Evolutionary conservation across 257 asterid genomes (phyloP), one percentile per base, ranked within the genome.

Genomic region (Gentiana macrophylla): DNA sequence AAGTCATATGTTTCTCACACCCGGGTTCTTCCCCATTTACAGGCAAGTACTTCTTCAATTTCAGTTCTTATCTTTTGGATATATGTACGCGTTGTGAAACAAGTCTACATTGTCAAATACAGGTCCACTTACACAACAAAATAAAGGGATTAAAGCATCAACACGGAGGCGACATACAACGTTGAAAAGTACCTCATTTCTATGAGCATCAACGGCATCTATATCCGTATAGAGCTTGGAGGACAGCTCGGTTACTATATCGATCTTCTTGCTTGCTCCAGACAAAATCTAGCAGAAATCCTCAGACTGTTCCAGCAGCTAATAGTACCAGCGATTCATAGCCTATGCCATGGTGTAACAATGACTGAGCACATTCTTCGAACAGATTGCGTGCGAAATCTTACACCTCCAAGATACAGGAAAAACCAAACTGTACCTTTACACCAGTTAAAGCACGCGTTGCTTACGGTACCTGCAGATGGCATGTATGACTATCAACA

Each of bases 401-500:
- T 89, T 47, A 73, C 60, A 47, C 84, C 92, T 44, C 94, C 94
- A 1, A 76, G 95, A 60, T 59, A 67, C 79, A 70, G 97, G 67
- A 79, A 58, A 72, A 72, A 65, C 73, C 97, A 86, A 48, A 53
- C 50, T 9, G 77, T 72, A 11, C 57, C 73, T 32, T 71, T 78
- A 52, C 94, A 81, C 53, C 85, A 70, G 36, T 50, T 89, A 24
- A 89, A 81, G 67, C 79, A 66, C 57, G 94, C 89, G 9, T 64
- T 89, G 53, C 92, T 86, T 68, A 81, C 89, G 1, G 84, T 89
- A 34, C 89, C 97, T 37, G 95, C 95, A 15, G 97, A 89, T 35
- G 35, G 70, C 64, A 86, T 89, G 68, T 85, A 89, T 35, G 95
- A 89, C 50, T 89, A 86, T 78, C 97, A 89, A 72, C 97, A 83